These are phyloP conservation scores for Ascochyta rabiei DNA, from an alignment of 2,329 filamentous ascomycete genomes.

Conservation along the genomic window DNA sequence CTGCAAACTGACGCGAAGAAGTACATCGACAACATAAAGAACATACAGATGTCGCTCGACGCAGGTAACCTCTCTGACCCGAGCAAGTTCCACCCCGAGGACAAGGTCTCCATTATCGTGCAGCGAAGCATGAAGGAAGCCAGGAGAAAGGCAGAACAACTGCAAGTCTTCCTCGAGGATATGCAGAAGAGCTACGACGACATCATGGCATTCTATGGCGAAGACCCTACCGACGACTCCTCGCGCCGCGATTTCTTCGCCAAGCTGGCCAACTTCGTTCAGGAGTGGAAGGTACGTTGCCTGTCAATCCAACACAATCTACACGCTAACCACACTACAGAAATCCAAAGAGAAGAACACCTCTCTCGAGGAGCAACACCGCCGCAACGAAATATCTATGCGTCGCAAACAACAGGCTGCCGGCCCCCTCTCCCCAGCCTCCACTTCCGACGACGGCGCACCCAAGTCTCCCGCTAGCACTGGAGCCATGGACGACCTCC, in stretches of 20 bases:
- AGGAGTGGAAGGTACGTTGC: conserved; percentile 80
- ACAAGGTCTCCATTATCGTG: conserved; percentile 89
- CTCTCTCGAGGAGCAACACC: conserved; percentile 77
- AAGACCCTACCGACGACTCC: conserved; percentile 89
- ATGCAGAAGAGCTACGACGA: conserved; percentile 91
- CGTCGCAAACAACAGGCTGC: conserved; percentile 70
- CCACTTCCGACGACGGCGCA: conserved; percentile 53
- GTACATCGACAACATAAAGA: conserved; percentile 94
- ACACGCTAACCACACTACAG: conserved; percentile 48
- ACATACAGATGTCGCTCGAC: conserved; percentile 90
- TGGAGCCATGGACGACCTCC: conserved; percentile 92
- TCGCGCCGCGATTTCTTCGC: conserved; percentile 94
- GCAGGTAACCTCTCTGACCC: conserved; percentile 93
- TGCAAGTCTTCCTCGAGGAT: conserved; percentile 90
- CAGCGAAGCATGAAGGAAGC: conserved; percentile 97
- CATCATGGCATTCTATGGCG: conserved; percentile 95
- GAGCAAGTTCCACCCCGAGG: conserved; percentile 97
- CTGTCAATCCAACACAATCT: not conserved
- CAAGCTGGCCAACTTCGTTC: conserved; percentile 88
- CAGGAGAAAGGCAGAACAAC: conserved; percentile 91
- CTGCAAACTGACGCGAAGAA: conserved; percentile 83
- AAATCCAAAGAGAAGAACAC: conserved; percentile 94
- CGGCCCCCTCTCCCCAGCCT: conserved; percentile 59
- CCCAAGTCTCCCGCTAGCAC: conserved; percentile 69
- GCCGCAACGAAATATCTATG: conserved; percentile 88